A percentile compares a stretch with the other conserved stretches of the same genome.
phyloP scores from a whole-genome alignment of 345 rosid genomes.

The Salix udensis region DNA sequence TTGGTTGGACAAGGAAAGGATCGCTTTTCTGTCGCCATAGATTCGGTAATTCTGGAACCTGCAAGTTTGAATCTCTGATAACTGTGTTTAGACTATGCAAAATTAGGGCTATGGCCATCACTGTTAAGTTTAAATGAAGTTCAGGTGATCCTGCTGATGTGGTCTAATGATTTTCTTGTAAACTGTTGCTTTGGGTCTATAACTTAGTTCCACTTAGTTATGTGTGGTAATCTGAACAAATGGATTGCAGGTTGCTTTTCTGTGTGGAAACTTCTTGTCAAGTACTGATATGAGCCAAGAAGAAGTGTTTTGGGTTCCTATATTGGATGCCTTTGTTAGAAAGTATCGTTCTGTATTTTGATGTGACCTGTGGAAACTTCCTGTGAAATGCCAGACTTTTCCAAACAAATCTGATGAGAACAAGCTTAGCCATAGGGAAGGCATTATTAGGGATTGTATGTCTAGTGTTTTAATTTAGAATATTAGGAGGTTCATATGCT shows the following conservation, averaged over 20 bases:
- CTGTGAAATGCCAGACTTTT: background rate
- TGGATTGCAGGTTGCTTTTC: conserved; percentile 2
- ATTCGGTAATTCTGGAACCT: conserved; percentile 51
- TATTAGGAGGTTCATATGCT: background rate
- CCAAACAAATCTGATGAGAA: background rate
- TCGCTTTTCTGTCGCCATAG: conserved; percentile 70
- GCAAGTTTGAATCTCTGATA: conserved; percentile 7
- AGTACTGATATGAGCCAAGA: background rate
- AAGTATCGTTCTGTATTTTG: background rate
- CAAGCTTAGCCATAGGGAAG: background rate
- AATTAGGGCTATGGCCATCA: background rate
- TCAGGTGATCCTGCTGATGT: background rate
- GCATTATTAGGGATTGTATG: background rate
- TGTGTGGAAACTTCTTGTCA: background rate
- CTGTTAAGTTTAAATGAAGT: conserved; percentile 1
- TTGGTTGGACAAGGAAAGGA: conserved; percentile 57
- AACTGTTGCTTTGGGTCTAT: background rate
- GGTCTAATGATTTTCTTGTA: background rate
- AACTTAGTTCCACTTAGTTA: background rate
- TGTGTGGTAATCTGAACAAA: background rate
- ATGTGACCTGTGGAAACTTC: conserved; percentile 13
- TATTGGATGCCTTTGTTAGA: background rate
- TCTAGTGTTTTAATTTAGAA: background rate
- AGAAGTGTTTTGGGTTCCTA: background rate
- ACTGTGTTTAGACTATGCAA: background rate